Conservation (phyloP, 768 basidiomycete species). For the Pulveroboletus sp. region DNA sequence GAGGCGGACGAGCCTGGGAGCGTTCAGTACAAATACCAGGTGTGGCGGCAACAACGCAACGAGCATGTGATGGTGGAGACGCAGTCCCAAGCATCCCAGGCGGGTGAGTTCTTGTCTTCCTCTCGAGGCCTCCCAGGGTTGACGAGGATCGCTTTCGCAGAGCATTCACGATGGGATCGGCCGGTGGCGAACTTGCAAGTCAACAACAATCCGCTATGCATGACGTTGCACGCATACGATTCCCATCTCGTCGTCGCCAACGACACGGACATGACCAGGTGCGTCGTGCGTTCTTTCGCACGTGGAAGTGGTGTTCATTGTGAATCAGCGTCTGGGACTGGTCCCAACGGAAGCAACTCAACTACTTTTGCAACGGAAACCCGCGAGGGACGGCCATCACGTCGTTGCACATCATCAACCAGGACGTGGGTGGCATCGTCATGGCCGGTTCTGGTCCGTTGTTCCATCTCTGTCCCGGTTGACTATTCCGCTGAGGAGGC, state of each 20-base stretch:
- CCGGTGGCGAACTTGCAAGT: constrained; percentile 63
- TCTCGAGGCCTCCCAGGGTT: constrained; percentile 1
- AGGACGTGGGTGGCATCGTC: constrained; percentile 89
- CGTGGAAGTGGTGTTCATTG: constrained; percentile 1
- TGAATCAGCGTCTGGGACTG: constrained; percentile 86
- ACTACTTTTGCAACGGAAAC: constrained; percentile 87
- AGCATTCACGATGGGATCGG: constrained; percentile 65
- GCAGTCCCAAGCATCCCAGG: constrained; percentile 60
- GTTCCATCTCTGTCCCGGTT: not conserved
- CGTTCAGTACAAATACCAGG: constrained; percentile 88
- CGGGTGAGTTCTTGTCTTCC: constrained; percentile 52
- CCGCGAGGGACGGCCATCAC: constrained; percentile 79
- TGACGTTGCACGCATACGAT: constrained; percentile 92
- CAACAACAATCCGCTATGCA: constrained; percentile 58
- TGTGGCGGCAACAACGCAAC: constrained; percentile 90
- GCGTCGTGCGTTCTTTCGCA: constrained; percentile 14
- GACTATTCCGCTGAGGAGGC: not conserved
- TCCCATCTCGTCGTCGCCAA: constrained; percentile 83
- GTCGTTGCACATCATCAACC: constrained; percentile 88
- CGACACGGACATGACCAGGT: constrained; percentile 85
- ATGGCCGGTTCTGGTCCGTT: constrained; percentile 78
- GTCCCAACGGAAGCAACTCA: constrained; percentile 73
- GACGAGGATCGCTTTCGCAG: constrained; percentile 35
- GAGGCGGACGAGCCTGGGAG: constrained; percentile 97
- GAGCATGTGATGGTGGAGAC: constrained; percentile 74